These are phyloP conservation scores for Coemansia sp. DNA, from an alignment of 192 early-diverging fungal genomes.

Conservation along the genomic window DNA sequence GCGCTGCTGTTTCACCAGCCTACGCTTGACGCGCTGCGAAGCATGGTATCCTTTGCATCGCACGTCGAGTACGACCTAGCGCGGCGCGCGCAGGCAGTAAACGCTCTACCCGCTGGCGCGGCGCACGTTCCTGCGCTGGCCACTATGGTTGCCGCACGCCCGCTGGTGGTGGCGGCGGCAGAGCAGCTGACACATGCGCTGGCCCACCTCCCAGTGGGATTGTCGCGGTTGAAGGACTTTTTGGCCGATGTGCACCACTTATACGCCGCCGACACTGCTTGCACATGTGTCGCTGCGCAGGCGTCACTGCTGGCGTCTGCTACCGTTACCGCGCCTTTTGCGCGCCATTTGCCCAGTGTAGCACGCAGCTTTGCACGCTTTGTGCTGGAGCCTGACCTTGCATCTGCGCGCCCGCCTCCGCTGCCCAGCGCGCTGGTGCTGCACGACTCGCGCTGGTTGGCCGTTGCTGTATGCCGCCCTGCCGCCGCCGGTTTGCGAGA, in stretches of 20 bases:
- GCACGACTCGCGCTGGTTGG: conserved; percentile 53
- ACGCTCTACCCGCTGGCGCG: conserved; percentile 34
- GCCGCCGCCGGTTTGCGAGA: conserved; percentile 32
- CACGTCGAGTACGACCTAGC: conserved; percentile 31
- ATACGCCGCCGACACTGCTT: conserved; percentile 41
- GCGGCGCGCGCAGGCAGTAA: conserved; percentile 32
- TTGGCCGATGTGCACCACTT: conserved; percentile 39
- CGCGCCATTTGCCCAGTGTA: conserved; percentile 41
- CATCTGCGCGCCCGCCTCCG: conserved; percentile 15
- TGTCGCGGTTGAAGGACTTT: conserved; percentile 47
- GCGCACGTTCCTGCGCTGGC: conserved; percentile 33
- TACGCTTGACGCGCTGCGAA: conserved; percentile 46
- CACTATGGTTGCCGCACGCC: conserved; percentile 20
- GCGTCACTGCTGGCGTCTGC: conserved; percentile 39
- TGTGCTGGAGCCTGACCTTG: conserved; percentile 37
- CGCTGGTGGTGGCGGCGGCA: conserved; percentile 45
- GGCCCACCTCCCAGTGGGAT: conserved; percentile 46
- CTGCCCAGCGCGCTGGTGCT: conserved; percentile 47
- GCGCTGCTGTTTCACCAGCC: conserved; percentile 49
- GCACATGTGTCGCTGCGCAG: conserved; percentile 37
- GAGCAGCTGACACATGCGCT: conserved; percentile 53
- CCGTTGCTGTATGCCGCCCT: conserved; percentile 33
- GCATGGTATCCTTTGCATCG: conserved; percentile 40
- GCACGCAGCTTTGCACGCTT: conserved; percentile 45
- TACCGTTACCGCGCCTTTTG: conserved; percentile 39